Base-by-base conservation (phyloP, 768 basidiomycete species). In the Favolaschia claudopus region DNA sequence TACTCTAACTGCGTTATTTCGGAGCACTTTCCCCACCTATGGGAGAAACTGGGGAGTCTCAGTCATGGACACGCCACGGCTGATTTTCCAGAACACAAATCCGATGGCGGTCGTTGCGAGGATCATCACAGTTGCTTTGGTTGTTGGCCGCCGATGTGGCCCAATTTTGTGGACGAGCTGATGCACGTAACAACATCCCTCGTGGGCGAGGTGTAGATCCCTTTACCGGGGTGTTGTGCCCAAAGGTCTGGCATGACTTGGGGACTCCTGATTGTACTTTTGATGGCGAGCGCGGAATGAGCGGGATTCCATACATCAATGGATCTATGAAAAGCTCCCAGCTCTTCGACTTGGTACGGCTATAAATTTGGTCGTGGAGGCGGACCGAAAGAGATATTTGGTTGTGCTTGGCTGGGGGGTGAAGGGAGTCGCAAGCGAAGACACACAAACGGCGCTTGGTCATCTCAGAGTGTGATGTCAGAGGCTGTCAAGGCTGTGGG, bases 51-150 rank as follows among this genome's bases (percentile, higher is more conserved):
- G 19, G 49, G 33, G 48, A 12, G n/a, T n/a, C n/a, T n/a, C n/a
- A n/a, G n/a, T n/a, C 25, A 44, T 25, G n/a, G 40, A 45, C 50
- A 46, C 43, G 43, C 50, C 49, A 58, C 49, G 19, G 29, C 19
- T 44, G 52, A 54, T 39, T 51, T 58, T 58, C 57, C 57, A 59
- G 57, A 58, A 58, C 7, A 24, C 17, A 42, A 12, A 36, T 55
- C 54, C 51, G 51, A 45, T 46, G 54, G 46, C 17, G 56, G 57
- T 25, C 22, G 28, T 52, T 59, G 34, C 27, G 50, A 58, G 58
- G 49, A 45, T 45, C 57, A 57, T 22, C 5, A 27, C 47, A 25
- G 5, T 13, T 15, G n/a, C n/a, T 25, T 40, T 19, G 45, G 43
- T 43, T 43, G 56, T 43, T 34, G 40, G 25, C 25, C 46, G 17